phyloP scores from a whole-genome alignment of 805 yeast species.

The Metschnikowia dekortorum region DNA sequence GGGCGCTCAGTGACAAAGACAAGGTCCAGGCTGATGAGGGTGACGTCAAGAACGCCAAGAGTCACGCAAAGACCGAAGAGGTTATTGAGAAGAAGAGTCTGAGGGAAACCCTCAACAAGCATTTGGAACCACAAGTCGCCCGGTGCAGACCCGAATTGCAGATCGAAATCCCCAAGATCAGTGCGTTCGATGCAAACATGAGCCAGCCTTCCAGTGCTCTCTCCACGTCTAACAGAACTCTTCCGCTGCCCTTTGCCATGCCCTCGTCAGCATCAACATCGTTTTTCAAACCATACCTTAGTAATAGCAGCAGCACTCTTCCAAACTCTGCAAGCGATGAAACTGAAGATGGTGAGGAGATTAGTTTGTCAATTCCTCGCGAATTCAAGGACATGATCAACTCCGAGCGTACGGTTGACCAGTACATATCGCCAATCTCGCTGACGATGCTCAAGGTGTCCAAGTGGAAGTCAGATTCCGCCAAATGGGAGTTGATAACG shows the following conservation, averaged over 20 bases:
- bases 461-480: slow-evolving; percentile 38
- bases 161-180: slow-evolving; percentile 14
- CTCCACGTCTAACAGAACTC: slow-evolving; percentile 13
- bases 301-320: slow-evolving; percentile 3
- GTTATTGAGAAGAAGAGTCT: neutral
- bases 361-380: slow-evolving; percentile 29
- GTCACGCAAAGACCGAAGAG: neutral
- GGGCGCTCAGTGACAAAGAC: neutral
- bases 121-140: neutral
- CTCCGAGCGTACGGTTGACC: slow-evolving; percentile 34
- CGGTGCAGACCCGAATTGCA: slow-evolving; percentile 10
- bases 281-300: slow-evolving; percentile 32
- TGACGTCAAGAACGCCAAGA: neutral
- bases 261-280: slow-evolving; percentile 40
- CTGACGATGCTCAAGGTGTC: slow-evolving; percentile 38
- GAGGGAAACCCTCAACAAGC: neutral
- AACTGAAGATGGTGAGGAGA: slow-evolving; percentile 12
- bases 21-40: neutral
- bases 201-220: slow-evolving; percentile 15
- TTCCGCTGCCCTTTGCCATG: slow-evolving; percentile 41
- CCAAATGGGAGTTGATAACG: slow-evolving; percentile 44
- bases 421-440: slow-evolving; percentile 30
- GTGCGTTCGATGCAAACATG: slow-evolving; percentile 5
- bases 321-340: slow-evolving; percentile 4
- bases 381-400: slow-evolving; percentile 35